Evolutionary conservation across 768 basidiomycete species (phyloP), one percentile per base, ranked within the genome.

Genomic region (Phlebiopsis flavidoalba): DNA sequence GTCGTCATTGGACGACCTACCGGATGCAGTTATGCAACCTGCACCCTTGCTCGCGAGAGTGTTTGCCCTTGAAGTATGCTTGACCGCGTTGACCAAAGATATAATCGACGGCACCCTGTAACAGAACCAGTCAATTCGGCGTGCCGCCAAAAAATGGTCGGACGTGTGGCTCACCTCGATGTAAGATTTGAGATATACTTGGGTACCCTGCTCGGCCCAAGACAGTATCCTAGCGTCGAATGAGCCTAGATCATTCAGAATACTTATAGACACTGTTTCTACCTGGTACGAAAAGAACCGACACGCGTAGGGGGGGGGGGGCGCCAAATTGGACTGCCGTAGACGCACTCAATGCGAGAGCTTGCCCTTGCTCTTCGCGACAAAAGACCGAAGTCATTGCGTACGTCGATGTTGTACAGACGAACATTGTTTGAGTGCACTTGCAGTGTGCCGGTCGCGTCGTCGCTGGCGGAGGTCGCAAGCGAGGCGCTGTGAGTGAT

Each of bases 361-460:
- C 54, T 21, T 55, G 54, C 8, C 54, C 54, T 55, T 55, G 21
- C 36, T 55, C 21, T 21, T 5, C 37, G 54, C 54, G 8, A 55
- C 54, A 45, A 26, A n/a, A 53, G 31, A 36, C 53, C 53, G 36
- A 53, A 53, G 53, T 53, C 53, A 12, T 53, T 53, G 31, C 53
- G 53, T 8, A 53, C 33, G 53, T 53, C 53, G 35, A 53, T 24
- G 35, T 53, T 53, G 35, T 53, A 53, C 15, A 53, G 33, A 3
- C 33, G 14, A 3, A 37, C n/a, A 36, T 53, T 37, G 21, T 35
- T 36, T 15, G 33, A 21, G 17, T 53, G 35, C 33, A 53, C 33
- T 1, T 36, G 53, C 7, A 53, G 53, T 1, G 53, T 53, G 15
- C 53, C 53, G 12, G 53, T 53, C 8, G 53, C 21, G 36, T 53